Percentiles rank a stretch among this genome's conserved stretches.
Conservation (phyloP, 2,329 filamentous ascomycete species). For the Aspergillus bombycis region DNA sequence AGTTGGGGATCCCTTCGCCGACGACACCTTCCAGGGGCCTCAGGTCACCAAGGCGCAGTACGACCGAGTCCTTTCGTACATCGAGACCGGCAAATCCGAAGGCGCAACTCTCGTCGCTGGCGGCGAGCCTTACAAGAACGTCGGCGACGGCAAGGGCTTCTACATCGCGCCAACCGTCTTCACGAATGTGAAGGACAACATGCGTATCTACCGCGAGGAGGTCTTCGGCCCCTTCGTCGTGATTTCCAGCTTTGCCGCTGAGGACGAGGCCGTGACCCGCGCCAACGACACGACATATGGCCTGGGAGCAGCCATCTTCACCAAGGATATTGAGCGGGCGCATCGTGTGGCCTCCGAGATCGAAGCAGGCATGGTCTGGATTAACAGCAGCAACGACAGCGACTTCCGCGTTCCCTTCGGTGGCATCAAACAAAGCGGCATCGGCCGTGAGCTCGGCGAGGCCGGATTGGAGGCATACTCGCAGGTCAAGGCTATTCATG, state of each 20-base stretch:
- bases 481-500: slow-evolving; percentile 58
- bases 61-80: slow-evolving; percentile 65
- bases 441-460: slow-evolving; percentile 64
- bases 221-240: slow-evolving; percentile 66
- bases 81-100: slow-evolving; percentile 69
- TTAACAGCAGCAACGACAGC: slow-evolving; percentile 62
- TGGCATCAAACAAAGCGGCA: slow-evolving; percentile 65
- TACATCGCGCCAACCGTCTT: slow-evolving; percentile 66
- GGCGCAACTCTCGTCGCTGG: slow-evolving; percentile 70
- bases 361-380: slow-evolving; percentile 71
- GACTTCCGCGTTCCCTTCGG: slow-evolving; percentile 60
- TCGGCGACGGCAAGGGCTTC: slow-evolving; percentile 62
- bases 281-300: slow-evolving; percentile 59
- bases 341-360: slow-evolving; percentile 58
- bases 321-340: slow-evolving; percentile 64
- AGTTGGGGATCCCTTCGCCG: slow-evolving; percentile 40
- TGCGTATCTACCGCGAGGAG: slow-evolving; percentile 64
- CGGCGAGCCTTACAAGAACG: slow-evolving; percentile 61
- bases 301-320: slow-evolving; percentile 40
- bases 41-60: slow-evolving; percentile 42
- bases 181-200: slow-evolving; percentile 58
- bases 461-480: slow-evolving; percentile 65
- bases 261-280: slow-evolving; percentile 60
- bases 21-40: slow-evolving; percentile 42
- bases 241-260: slow-evolving; percentile 60